Evolutionary conservation across 768 basidiomycete genomes (phyloP).

Genomic region (Suillus ampliporus): DNA sequence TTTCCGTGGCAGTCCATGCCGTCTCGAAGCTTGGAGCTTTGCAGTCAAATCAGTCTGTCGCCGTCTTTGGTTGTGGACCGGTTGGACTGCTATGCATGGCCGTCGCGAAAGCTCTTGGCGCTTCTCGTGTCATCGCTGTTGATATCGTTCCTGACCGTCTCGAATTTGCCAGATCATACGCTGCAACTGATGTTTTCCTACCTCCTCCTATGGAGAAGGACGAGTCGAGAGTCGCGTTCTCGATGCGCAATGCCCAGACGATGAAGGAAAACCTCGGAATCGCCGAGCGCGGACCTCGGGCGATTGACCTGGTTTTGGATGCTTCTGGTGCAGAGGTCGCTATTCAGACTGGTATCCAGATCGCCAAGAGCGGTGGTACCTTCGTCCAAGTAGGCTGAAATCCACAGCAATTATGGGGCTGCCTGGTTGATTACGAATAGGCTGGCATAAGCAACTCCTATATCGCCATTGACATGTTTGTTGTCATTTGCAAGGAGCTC

Average conservation of each 20-base stretch:
- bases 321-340: conserved; percentile 93
- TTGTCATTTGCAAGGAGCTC: conserved; percentile 78
- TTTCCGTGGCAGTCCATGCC: conserved; percentile 91
- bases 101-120: conserved; percentile 91
- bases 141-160: conserved; percentile 80
- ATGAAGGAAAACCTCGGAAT: conserved; percentile 73
- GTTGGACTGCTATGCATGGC: conserved; percentile 92
- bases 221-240: conserved; percentile 75
- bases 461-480: conserved; percentile 72
- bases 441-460: conserved; percentile 89
- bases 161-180: conserved; percentile 85
- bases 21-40: conserved; percentile 78
- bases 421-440: conserved; percentile 38
- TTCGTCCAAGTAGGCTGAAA: conserved; percentile 60
- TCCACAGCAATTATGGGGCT: conserved; percentile 2
- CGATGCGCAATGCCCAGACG: conserved; percentile 67
- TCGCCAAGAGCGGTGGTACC: conserved; percentile 79
- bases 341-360: conserved; percentile 82
- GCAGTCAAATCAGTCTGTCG: conserved; percentile 75
- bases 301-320: conserved; percentile 88
- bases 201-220: conserved; percentile 65
- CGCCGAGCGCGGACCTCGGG: conserved; percentile 68
- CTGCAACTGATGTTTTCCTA: conserved; percentile 76
- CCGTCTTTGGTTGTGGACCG: conserved; percentile 89
- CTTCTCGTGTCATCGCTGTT: conserved; percentile 81